These are phyloP conservation scores for Sugiyamaella sp. DNA, from an alignment of 1,139 yeast genomes.

Conservation along the genomic window DNA sequence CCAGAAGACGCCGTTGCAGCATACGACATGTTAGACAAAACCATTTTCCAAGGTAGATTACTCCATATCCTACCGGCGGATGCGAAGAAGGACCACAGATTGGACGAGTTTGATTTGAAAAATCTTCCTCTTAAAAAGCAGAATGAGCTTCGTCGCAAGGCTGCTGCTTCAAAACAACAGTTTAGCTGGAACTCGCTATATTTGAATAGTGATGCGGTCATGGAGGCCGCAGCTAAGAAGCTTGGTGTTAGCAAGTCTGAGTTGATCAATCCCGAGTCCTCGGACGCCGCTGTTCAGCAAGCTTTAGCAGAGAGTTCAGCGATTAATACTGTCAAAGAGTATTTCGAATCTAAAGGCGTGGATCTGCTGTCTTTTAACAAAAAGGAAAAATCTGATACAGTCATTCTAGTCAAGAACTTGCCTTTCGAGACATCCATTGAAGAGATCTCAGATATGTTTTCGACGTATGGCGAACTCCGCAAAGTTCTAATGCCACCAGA, in stretches of 20 bases:
- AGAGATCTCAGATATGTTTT: slow-evolving; percentile 80
- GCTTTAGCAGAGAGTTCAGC: slow-evolving; percentile 98
- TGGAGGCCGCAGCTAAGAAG: slow-evolving; percentile 84
- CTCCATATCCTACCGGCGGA: slow-evolving; percentile 88
- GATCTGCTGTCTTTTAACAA: slow-evolving; percentile 73
- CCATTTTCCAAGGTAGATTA: slow-evolving; percentile 91
- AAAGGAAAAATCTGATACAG: slow-evolving; percentile 77
- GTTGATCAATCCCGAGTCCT: slow-evolving; percentile 81
- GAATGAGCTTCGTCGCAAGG: slow-evolving; percentile 77
- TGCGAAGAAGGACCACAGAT: slow-evolving; percentile 69
- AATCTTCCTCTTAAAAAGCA: slow-evolving; percentile 92
- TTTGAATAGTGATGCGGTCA: slow-evolving; percentile 88
- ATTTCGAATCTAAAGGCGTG: slow-evolving; percentile 82
- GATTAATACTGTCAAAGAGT: slow-evolving; percentile 85
- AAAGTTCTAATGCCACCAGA: slow-evolving; percentile 93
- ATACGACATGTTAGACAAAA: slow-evolving; percentile 72
- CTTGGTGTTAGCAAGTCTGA: slow-evolving; percentile 84
- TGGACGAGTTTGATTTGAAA: slow-evolving; percentile 88
- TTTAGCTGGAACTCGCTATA: slow-evolving; percentile 95
- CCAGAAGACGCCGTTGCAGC: slow-evolving; percentile 78
- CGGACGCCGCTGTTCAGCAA: slow-evolving; percentile 93
- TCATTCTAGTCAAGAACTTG: slow-evolving; percentile 84
- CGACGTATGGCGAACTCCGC: slow-evolving; percentile 76
- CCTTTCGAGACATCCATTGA: slow-evolving; percentile 82
- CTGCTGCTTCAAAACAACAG: slow-evolving; percentile 79